These are phyloP conservation scores for Phytophthora melonis DNA, from an alignment of 352 stramenopile species.

Conservation along the genomic window DNA sequence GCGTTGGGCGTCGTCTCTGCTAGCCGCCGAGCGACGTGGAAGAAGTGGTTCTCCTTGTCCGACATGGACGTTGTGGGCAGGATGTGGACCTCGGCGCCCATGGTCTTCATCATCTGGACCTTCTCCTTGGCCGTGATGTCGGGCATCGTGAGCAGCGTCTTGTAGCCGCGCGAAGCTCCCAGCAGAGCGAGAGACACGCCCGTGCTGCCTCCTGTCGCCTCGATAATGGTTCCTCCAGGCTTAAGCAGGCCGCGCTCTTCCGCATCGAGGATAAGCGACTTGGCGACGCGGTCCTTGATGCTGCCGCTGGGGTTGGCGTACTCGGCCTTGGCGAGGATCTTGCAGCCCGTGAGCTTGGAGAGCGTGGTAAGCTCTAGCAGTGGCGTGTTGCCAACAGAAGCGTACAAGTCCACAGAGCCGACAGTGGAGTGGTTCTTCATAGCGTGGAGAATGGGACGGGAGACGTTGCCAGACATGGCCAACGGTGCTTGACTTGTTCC, in stretches of 20 bases:
- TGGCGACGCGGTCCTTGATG: conserved; percentile 95
- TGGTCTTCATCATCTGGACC: conserved; percentile 81
- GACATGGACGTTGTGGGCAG: conserved; percentile 69
- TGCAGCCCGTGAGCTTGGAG: conserved; percentile 75
- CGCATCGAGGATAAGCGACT: conserved; percentile 93
- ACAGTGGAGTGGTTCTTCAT: background rate
- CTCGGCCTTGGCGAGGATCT: conserved; percentile 85
- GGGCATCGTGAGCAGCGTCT: conserved; percentile 81
- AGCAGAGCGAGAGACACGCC: conserved; percentile 93
- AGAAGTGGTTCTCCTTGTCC: conserved; percentile 80
- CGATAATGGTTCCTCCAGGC: conserved; percentile 68
- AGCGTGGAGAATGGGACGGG: background rate
- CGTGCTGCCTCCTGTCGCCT: conserved; percentile 93
- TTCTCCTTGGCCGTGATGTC: conserved; percentile 77
- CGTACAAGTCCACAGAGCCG: conserved; percentile 50
- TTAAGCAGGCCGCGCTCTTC: conserved; percentile 88
- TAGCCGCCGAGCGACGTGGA: conserved; percentile 72
- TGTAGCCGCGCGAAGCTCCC: conserved; percentile 86
- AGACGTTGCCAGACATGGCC: background rate
- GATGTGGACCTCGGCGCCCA: conserved; percentile 74
- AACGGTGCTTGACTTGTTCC: background rate
- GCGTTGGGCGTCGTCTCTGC: conserved; percentile 43
- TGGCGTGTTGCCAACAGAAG: conserved; percentile 79
- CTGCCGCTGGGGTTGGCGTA: conserved; percentile 93
- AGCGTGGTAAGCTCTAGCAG: conserved; percentile 76